phyloP scores from a whole-genome alignment of 2,329 filamentous ascomycete species.

The Aureobasidium pullulans region DNA sequence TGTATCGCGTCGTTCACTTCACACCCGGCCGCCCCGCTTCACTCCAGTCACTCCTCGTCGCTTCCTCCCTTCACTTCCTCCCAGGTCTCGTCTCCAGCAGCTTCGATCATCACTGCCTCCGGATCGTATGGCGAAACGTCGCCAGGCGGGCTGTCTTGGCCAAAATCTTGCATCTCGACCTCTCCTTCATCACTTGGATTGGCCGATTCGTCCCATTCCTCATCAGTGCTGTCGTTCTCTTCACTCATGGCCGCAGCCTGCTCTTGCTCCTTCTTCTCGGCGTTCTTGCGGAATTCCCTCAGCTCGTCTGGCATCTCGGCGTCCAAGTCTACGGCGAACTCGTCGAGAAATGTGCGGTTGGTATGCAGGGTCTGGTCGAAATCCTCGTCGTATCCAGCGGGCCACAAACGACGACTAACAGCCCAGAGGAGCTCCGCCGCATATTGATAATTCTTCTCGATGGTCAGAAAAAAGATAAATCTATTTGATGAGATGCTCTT shows the following conservation, averaged over 20 bases:
- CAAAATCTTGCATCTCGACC: too few species aligned
- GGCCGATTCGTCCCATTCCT: background rate
- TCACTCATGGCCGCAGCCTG: background rate
- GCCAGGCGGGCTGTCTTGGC: too few species aligned
- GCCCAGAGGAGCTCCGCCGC: background rate
- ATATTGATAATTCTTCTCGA: background rate
- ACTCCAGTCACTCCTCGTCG: too few species aligned
- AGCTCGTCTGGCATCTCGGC: background rate
- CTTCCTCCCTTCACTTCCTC: too few species aligned
- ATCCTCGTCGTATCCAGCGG: background rate
- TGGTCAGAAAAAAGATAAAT: background rate
- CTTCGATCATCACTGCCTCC: too few species aligned
- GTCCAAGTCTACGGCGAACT: background rate
- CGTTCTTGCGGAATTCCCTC: background rate
- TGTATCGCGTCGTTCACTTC: too few species aligned
- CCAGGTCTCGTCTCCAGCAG: too few species aligned
- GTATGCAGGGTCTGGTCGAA: background rate
- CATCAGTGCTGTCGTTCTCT: background rate
- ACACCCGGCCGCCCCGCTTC: too few species aligned
- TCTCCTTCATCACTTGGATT: background rate
- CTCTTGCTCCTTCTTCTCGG: background rate
- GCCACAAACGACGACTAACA: background rate
- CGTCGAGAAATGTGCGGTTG: background rate
- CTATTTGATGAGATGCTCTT: background rate
- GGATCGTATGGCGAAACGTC: too few species aligned